Evolutionary conservation across 352 stramenopile genomes (phyloP), one percentile per base, ranked within the genome.

Genomic region (Globisporangium cederbergense): DNA sequence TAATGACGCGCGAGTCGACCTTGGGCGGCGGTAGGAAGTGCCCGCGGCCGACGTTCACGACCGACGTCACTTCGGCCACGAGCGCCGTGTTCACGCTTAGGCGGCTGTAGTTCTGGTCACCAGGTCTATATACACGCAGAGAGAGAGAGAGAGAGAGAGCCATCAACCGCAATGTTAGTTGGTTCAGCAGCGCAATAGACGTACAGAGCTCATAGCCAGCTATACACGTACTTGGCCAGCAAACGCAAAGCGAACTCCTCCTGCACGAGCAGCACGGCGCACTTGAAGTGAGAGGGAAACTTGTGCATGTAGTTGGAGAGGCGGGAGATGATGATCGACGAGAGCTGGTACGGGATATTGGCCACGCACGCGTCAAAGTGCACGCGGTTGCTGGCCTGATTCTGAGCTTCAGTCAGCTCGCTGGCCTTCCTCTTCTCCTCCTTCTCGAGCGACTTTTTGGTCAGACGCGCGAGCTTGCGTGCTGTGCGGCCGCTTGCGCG

Each of bases 291-390:
- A 28, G 72, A 71, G 0, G 81, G 74, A 57, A 83, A 88, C 22
- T 66, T 65, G 59, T 83, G 76, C 75, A 91, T 87, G 70, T 91
- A 89, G 65, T 61, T 90, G n/a, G 74, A 81, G 8, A 96, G 72
- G 25, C 85, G 71, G 28, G 78, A 89, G 47, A 96, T 74, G 56
- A 96, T 81, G 22, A 92, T 70, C 1, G 88, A 96, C 60, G 86
- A 94, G 45, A 96, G 76, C 45, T 96, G 82, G 70, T 96, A 96
- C 65, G 88, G 88, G 43, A 96, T 91, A 62, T 96, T 96, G 53
- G 88, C 88, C 5, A 95, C 86, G 22, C 83, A 92, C 38, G 82
- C 82, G 62, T 95, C 81, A 36, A 93, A 82, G 16, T 58, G 62
- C 54, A 65, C 32, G 43, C 62, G 67, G 4, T 45, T 58, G 25